phyloP scores from a whole-genome alignment of 1,139 yeast genomes.

The Lodderomyces margitis region DNA sequence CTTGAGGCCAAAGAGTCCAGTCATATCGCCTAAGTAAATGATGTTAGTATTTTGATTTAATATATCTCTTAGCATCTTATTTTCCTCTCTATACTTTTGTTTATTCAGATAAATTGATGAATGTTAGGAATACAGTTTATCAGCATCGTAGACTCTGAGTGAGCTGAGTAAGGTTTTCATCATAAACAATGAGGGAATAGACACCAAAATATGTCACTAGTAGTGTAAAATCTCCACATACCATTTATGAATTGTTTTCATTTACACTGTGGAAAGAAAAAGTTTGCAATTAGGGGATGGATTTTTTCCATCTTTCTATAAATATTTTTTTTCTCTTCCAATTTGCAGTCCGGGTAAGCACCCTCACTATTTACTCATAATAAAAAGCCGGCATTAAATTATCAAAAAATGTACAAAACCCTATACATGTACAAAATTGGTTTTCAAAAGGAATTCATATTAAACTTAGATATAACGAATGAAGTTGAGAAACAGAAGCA shows the following conservation, averaged over 20 bases:
- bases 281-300: not conserved
- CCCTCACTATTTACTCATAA: not conserved
- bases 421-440: conserved; percentile 1
- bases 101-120: conserved; percentile 31
- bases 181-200: conserved; percentile 21
- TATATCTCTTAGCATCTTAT: conserved; percentile 16
- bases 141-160: conserved; percentile 55
- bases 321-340: too few species aligned
- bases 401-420: not conserved
- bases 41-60: not conserved
- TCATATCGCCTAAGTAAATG: not conserved
- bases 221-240: not conserved
- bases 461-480: not conserved
- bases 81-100: not conserved
- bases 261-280: not conserved
- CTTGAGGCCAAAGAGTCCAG: conserved; percentile 81
- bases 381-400: conserved; percentile 1
- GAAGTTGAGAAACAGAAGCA: not conserved
- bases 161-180: conserved; percentile 57
- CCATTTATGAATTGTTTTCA: not conserved
- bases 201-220: too few species aligned
- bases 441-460: not conserved
- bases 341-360: not conserved
- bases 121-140: conserved; percentile 48
- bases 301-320: not conserved